These are phyloP conservation scores for Paecilomyces formosus DNA, from an alignment of 2,329 filamentous ascomycete genomes.

Conservation along the genomic window DNA sequence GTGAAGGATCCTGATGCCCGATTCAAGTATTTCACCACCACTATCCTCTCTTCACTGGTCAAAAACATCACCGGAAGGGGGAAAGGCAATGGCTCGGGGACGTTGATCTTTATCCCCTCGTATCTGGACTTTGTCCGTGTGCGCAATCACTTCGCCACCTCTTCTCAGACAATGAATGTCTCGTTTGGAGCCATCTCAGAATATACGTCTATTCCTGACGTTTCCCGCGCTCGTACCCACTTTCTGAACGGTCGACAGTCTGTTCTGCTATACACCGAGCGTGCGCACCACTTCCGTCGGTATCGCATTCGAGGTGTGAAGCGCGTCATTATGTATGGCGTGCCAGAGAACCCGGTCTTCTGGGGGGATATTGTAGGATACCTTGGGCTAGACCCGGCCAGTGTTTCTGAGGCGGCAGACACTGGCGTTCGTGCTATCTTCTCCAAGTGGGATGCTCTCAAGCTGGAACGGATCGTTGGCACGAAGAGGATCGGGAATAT, in stretches of 20 bases:
- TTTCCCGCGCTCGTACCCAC: constrained; percentile 76
- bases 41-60: constrained; percentile 67
- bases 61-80: constrained; percentile 45
- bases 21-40: constrained; percentile 83
- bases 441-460: constrained; percentile 81
- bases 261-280: constrained; percentile 83
- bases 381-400: constrained; percentile 30
- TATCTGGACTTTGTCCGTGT: constrained; percentile 94
- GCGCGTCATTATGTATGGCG: constrained; percentile 77
- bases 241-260: constrained; percentile 77
- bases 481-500: constrained; percentile 73
- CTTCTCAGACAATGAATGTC: constrained; percentile 47
- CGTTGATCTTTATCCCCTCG: constrained; percentile 81
- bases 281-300: constrained; percentile 94
- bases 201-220: constrained; percentile 72
- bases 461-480: constrained; percentile 81
- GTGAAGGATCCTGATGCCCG: constrained; percentile 74
- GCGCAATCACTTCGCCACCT: constrained; percentile 82
- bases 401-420: constrained; percentile 51
- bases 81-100: constrained; percentile 56
- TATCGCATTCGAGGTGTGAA: constrained; percentile 75
- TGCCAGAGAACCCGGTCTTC: constrained; percentile 73
- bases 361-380: constrained; percentile 37
- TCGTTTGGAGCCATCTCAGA: constrained; percentile 82
- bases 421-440: constrained; percentile 58